phyloP scores from a whole-genome alignment of 1,284 basidiomycete species.

The Puccinia horiana region DNA sequence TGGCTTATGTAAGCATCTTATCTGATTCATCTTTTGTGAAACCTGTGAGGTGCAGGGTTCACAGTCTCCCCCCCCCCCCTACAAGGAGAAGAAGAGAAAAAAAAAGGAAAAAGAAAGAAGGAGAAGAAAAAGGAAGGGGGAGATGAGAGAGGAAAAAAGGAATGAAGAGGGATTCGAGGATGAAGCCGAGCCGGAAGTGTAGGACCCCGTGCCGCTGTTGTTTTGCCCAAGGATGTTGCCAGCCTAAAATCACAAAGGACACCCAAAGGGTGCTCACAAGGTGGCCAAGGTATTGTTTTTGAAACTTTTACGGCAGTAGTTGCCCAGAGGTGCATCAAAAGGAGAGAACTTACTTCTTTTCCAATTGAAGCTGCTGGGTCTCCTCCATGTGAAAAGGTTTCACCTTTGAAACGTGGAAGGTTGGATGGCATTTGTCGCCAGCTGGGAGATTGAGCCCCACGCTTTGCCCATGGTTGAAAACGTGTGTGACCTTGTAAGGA shows the following conservation, averaged over 20 bases:
- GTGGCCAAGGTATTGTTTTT: too few species aligned
- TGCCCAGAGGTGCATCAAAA: too few species aligned
- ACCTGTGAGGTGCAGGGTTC: too few species aligned
- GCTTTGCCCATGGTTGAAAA: slow-evolving; percentile 27
- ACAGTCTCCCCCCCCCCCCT: too few species aligned
- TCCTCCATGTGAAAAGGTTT: not conserved
- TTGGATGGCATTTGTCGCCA: slow-evolving; percentile 3
- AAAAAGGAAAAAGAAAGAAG: not conserved
- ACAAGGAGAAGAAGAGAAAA: not conserved
- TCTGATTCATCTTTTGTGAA: too few species aligned
- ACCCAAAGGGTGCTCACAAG: too few species aligned
- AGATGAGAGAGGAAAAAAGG: not conserved
- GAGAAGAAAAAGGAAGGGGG: not conserved
- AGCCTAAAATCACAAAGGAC: not conserved
- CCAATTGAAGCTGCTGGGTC: too few species aligned
- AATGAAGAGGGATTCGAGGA: not conserved
- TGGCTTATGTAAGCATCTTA: too few species aligned
- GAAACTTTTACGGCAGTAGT: too few species aligned
- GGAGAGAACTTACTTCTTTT: too few species aligned
- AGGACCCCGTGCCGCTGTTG: too few species aligned
- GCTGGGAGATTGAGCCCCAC: not conserved
- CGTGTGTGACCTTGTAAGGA: too few species aligned
- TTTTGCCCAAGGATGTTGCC: not conserved
- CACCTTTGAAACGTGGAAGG: slow-evolving; percentile 16
- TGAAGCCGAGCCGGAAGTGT: not conserved